phyloP scores from a whole-genome alignment of 2,329 filamentous ascomycete species.

The Blumeriella jaapii region DNA sequence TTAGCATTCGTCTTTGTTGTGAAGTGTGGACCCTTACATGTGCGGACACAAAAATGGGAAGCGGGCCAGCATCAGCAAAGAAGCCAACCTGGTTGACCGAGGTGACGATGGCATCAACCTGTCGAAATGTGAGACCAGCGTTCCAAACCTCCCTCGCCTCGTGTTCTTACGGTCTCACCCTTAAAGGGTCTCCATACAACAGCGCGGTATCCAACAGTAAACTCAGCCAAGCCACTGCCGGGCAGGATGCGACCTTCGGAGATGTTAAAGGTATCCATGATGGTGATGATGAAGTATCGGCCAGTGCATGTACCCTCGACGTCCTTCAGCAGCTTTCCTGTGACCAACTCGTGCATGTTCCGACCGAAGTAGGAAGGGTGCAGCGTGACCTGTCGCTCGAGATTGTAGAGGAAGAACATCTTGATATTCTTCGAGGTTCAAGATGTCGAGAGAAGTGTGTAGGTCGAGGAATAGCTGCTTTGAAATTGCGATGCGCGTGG shows the following conservation, averaged over 20 bases:
- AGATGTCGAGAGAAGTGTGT: background rate
- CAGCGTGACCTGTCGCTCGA: slow-evolving; percentile 87
- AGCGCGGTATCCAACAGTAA: slow-evolving; percentile 87
- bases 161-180: slow-evolving; percentile 73
- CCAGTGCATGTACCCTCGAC: slow-evolving; percentile 93
- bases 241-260: slow-evolving; percentile 88
- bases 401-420: slow-evolving; percentile 98
- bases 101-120: slow-evolving; percentile 90
- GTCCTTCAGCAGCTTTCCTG: slow-evolving; percentile 78
- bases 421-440: slow-evolving; percentile 1
- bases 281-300: slow-evolving; percentile 94
- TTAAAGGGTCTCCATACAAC: slow-evolving; percentile 98
- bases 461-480: background rate
- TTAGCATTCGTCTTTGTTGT: slow-evolving; percentile 2
- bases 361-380: slow-evolving; percentile 96
- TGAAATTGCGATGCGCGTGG: background rate
- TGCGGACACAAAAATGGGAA: slow-evolving; percentile 63
- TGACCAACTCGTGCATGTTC: slow-evolving; percentile 85
- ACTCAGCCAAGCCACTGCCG: slow-evolving; percentile 83
- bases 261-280: slow-evolving; percentile 93
- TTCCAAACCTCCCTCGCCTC: background rate
- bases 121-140: slow-evolving; percentile 19
- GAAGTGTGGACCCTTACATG: slow-evolving; percentile 17
- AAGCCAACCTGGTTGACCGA: slow-evolving; percentile 89
- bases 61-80: slow-evolving; percentile 71